Evolutionary conservation across 75 land plant genomes (phyloP).

Genomic region (Azolla pinnata): DNA sequence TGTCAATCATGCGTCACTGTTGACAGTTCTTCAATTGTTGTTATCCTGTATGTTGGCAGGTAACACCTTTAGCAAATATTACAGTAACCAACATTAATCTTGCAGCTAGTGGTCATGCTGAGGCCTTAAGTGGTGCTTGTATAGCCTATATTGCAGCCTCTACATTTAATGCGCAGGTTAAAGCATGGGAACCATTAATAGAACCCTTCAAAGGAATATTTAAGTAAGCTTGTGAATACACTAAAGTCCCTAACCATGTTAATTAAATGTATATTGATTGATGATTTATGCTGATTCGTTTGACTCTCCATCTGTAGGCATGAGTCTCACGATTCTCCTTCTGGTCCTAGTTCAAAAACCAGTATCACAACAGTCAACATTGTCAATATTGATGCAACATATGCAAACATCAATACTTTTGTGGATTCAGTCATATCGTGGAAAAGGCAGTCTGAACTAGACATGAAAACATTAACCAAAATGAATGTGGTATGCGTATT

Average conservation of each 20-base stretch:
- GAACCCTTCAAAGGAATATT: conserved; percentile 98
- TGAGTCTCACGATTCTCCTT: conserved; percentile 63
- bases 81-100: conserved; percentile 80
- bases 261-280: background rate
- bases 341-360: conserved; percentile 29
- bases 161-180: conserved; percentile 80
- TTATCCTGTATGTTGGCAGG: conserved; percentile 31
- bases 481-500: conserved; percentile 22
- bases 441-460: conserved; percentile 62
- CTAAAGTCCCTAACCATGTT: no score
- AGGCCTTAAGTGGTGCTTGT: conserved; percentile 78
- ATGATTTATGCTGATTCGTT: conserved; percentile 6
- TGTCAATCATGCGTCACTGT: no score
- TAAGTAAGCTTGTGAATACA: conserved; percentile 44
- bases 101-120: conserved; percentile 82
- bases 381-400: conserved; percentile 69
- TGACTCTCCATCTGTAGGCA: conserved; percentile 32
- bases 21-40: background rate
- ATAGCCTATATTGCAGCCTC: conserved; percentile 88
- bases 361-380: conserved; percentile 75
- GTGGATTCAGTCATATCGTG: conserved; percentile 53
- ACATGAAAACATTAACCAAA: conserved; percentile 32
- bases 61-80: conserved; percentile 74
- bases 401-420: conserved; percentile 70
- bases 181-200: conserved; percentile 94